Conservation (phyloP, 208 protist species). For the Trypanosoma melophagium region DNA sequence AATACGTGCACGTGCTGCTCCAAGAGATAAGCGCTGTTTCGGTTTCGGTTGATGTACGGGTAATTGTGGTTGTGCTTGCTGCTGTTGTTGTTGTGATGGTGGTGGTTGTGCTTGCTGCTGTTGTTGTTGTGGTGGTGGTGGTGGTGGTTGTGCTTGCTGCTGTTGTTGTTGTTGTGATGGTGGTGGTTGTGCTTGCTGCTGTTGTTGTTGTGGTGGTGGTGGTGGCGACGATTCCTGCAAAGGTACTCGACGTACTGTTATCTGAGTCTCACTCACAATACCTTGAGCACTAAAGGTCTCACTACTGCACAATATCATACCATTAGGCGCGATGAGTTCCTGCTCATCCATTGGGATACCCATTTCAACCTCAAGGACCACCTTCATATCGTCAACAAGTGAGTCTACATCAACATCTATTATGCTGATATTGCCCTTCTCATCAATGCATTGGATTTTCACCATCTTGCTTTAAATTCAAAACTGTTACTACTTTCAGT, state of each 20-base stretch:
- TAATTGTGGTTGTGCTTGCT: background rate
- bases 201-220: background rate
- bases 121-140: background rate
- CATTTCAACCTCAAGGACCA: constrained; percentile 27
- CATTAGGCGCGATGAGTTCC: constrained; percentile 12
- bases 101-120: background rate
- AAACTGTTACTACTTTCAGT: background rate
- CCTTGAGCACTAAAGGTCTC: constrained; percentile 19
- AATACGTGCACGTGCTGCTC: constrained; percentile 12
- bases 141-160: background rate
- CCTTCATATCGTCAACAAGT: constrained; percentile 17
- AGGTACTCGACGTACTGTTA: constrained; percentile 14
- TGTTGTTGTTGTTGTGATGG: background rate
- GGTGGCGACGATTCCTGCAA: constrained; percentile 1
- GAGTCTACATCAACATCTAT: constrained; percentile 12
- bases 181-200: background rate
- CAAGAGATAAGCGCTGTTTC: background rate
- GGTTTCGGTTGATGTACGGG: background rate
- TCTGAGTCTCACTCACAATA: constrained; percentile 1
- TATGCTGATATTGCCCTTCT: constrained; percentile 3
- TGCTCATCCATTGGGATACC: constrained; percentile 21
- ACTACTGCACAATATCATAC: constrained; percentile 2
- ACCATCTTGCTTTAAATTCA: constrained; percentile 12
- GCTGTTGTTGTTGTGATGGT: background rate
- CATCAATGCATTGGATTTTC: constrained; percentile 10